These are phyloP conservation scores for Microstroma glucosiphilum DNA, from an alignment of 1,284 basidiomycete genomes.

Conservation along the genomic window DNA sequence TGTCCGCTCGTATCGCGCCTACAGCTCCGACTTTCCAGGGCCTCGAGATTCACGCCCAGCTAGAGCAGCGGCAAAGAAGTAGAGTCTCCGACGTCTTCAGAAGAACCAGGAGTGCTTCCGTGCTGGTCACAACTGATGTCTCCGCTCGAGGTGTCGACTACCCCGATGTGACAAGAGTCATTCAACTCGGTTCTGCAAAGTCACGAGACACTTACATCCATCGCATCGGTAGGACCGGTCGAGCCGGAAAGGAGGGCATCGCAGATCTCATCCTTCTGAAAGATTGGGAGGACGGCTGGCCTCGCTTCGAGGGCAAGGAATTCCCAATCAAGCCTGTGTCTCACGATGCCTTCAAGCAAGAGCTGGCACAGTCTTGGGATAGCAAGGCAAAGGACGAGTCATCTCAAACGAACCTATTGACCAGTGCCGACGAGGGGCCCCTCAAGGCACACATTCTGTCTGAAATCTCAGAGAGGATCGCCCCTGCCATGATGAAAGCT, in stretches of 20 bases:
- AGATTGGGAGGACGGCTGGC: background rate
- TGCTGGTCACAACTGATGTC: constrained; percentile 54
- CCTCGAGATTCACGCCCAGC: constrained; percentile 78
- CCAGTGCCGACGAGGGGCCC: background rate
- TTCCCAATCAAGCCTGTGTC: background rate
- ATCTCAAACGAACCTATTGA: background rate
- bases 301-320: background rate
- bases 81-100: constrained; percentile 66
- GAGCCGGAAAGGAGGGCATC: constrained; percentile 65
- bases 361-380: background rate
- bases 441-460: too few species aligned
- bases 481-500: too few species aligned
- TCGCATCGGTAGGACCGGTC: constrained; percentile 83
- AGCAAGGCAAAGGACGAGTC: background rate
- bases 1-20: background rate
- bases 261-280: constrained; percentile 74
- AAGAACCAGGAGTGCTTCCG: constrained; percentile 56
- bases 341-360: background rate
- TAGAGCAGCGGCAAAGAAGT: constrained; percentile 64
- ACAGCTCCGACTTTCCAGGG: background rate
- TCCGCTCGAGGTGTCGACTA: constrained; percentile 54
- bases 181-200: constrained; percentile 78
- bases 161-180: constrained; percentile 79
- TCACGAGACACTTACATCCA: constrained; percentile 77
- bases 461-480: too few species aligned